Conservation (phyloP, 768 basidiomycete species). For the Boletus tomentosulus region DNA sequence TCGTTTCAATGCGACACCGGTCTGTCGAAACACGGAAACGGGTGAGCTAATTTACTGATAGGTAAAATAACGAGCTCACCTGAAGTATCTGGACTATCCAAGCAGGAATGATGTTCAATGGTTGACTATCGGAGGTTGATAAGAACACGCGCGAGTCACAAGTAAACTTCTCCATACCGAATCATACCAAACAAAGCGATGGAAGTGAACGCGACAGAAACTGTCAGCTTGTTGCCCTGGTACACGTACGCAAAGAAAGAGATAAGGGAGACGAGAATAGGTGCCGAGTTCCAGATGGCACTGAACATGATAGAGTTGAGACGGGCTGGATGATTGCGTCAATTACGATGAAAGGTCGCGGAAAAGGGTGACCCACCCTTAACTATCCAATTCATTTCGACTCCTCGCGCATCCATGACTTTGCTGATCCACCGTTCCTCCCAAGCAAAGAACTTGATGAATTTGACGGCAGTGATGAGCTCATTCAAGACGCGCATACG, state of each 20-base stretch:
- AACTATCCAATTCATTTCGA: conserved; percentile 75
- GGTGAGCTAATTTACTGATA: background rate
- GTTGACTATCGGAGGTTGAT: conserved; percentile 37
- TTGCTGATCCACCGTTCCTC: conserved; percentile 42
- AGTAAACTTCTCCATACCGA: conserved; percentile 36
- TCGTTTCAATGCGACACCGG: conserved; percentile 54
- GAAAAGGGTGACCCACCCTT: conserved; percentile 44
- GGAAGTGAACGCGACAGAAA: conserved; percentile 83
- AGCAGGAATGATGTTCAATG: conserved; percentile 75
- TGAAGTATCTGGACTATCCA: conserved; percentile 79
- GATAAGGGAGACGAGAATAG: conserved; percentile 74
- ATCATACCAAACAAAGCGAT: conserved; percentile 87
- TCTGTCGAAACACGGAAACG: conserved; percentile 27
- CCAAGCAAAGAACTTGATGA: conserved; percentile 44
- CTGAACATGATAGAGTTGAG: conserved; percentile 71
- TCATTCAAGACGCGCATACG: conserved; percentile 45
- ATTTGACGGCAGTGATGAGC: conserved; percentile 37
- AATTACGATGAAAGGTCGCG: background rate
- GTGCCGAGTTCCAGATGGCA: conserved; percentile 69
- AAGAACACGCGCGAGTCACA: background rate
- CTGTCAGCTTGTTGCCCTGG: conserved; percentile 68
- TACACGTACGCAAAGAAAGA: conserved; percentile 74
- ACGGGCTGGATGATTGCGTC: conserved; percentile 42
- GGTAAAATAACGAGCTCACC: conserved; percentile 12
- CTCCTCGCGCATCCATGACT: conserved; percentile 46